Percentiles rank a stretch among this genome's conserved stretches.
These are phyloP conservation scores for Solanum chiquidenum DNA, from an alignment of 257 asterid genomes.

Conservation along the genomic window DNA sequence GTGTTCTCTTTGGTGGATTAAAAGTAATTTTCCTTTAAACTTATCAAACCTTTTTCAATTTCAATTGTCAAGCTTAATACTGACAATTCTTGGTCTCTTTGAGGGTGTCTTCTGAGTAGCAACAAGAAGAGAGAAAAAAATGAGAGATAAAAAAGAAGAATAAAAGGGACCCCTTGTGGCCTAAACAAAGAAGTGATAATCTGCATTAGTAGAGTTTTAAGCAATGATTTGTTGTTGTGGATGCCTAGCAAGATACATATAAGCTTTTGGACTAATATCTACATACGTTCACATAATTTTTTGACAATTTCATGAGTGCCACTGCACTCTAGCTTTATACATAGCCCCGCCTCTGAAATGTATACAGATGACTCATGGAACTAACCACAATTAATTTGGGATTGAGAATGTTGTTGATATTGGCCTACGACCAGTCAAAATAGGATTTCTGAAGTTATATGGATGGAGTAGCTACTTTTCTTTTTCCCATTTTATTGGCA, in stretches of 20 bases:
- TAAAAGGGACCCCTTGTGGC: no score
- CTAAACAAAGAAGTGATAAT: no score
- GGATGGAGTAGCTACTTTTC: neutral
- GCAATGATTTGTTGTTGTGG: neutral
- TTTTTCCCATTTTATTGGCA: neutral
- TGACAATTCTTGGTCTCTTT: neutral
- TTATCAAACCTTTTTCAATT: neutral
- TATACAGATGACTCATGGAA: neutral
- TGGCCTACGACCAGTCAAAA: neutral
- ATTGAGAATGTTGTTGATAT: neutral
- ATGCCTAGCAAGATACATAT: neutral
- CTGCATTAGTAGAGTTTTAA: no score
- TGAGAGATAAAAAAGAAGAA: no score
- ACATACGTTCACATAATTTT: neutral
- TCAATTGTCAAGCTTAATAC: neutral
- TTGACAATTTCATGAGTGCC: neutral
- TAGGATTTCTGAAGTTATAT: neutral
- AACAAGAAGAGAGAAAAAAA: no score
- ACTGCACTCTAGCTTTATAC: neutral
- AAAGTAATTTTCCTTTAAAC: neutral
- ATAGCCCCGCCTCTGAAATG: neutral
- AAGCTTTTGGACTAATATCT: neutral
- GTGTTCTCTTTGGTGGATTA: neutral
- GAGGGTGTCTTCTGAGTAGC: no score
- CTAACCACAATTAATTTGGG: neutral